These are phyloP conservation scores for Russula dissimulans DNA, from an alignment of 768 basidiomycete genomes.

Conservation along the genomic window DNA sequence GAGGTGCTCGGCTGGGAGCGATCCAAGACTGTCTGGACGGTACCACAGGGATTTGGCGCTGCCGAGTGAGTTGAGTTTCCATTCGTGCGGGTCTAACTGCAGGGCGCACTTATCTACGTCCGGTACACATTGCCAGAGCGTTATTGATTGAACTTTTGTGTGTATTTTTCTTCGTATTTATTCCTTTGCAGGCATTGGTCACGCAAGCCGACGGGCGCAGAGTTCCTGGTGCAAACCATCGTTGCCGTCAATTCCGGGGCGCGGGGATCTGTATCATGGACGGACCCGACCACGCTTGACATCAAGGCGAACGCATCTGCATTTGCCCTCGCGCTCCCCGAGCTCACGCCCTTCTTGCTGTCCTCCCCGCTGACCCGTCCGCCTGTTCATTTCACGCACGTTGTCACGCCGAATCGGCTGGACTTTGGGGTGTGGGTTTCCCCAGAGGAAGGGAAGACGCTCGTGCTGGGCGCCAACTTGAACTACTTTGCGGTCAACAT, in stretches of 20 bases:
- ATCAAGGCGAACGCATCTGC: constrained; percentile 30
- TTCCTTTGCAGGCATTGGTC: constrained; percentile 42
- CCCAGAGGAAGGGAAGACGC: background rate
- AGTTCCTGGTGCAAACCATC: constrained; percentile 57
- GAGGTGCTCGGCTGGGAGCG: constrained; percentile 60
- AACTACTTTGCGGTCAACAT: background rate
- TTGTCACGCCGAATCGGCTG: background rate
- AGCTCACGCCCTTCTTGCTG: constrained; percentile 2
- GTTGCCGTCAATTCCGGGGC: constrained; percentile 66
- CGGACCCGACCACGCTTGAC: constrained; percentile 33
- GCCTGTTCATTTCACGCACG: background rate
- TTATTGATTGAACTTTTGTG: too few species aligned
- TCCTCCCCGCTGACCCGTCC: constrained; percentile 3
- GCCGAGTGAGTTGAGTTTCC: constrained; percentile 24
- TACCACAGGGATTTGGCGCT: constrained; percentile 70
- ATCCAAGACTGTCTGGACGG: constrained; percentile 66
- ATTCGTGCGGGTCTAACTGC: too few species aligned
- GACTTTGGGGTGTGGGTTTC: constrained; percentile 12
- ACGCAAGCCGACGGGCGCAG: constrained; percentile 55
- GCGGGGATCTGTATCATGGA: constrained; percentile 37
- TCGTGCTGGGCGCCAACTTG: constrained; percentile 11
- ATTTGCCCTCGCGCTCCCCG: constrained; percentile 28
- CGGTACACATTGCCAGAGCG: too few species aligned
- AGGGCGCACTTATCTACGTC: background rate
- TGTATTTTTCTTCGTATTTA: background rate